Evolutionary conservation across 1,284 basidiomycete genomes (phyloP), one percentile per base, ranked within the genome.

Genomic region (Malassezia psittaci): DNA sequence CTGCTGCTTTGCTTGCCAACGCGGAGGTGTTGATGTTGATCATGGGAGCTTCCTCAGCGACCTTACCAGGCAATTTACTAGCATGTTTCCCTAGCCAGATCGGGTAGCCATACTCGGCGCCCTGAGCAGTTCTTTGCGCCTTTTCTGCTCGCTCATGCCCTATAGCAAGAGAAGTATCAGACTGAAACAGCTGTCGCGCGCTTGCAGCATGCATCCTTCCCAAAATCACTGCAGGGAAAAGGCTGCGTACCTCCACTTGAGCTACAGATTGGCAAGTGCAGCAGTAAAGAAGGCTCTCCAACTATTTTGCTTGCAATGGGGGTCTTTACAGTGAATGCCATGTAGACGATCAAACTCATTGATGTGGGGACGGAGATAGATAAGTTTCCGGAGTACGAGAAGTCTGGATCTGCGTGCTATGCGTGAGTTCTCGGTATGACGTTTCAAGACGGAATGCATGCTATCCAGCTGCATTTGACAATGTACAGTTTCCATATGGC

Each of bases 121-220:
- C 60, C 7, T 47, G 43, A 2, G 60, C 53, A 4, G 60, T 62
- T 18, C 55, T 47, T 35, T 34, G 19, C 4, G 57, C 57, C 43
- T 62, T 62, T 5, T 40, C 40, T 4, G 60, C 60, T 32, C 60
- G 57, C 16, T 38, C 44, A 4, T 16, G 45, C n/a, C 60, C 60
- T 3, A 41, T 33, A 5, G 60, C 57, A 9, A 62, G 49, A 16
- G 60, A 53, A 5, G 53, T 48, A 32, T 62, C 60, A 13, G 60
- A 52, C 55, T 62, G 60, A 45, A 62, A 62, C 6, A 62, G 58
- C 13, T 56, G 52, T 19, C 49, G 36, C 13, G 60, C 54, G 13
- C 13, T 6, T 7, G 44, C 16, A 24, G 55, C 37, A 15, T 52
- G 37, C 55, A 57, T 57, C 13, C 48, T 16, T 11, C 38, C 48